Evolutionary conservation across 2,329 filamentous ascomycete genomes (phyloP), one percentile per base, ranked within the genome.

Genomic region (Metarhizium anisopliae): DNA sequence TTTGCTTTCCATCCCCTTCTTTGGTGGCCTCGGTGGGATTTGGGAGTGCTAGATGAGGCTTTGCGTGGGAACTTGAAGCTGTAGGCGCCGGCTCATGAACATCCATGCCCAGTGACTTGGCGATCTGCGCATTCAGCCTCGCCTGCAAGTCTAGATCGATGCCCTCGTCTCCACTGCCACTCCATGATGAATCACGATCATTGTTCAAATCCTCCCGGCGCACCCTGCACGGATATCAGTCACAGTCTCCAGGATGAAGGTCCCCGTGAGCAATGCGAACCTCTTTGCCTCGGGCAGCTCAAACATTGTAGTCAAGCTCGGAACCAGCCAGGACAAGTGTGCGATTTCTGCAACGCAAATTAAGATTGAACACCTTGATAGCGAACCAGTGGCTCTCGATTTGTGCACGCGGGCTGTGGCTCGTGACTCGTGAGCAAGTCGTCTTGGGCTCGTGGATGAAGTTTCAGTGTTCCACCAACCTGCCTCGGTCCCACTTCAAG

Each of bases 191-290:
- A 13, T 60, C 61, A 50, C 66, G 67, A 11, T 73, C 73, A 50
- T 66, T 69, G 56, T 73, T 72, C 20, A 85, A 68, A 43, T 84
- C 80, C 59, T 79, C 74, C 55, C 82, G 75, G 35, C 81, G 76
- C 54, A 85, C 77, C 59, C 82, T 82, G 55, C 10, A 16, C 32
- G 7, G 3, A 30, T n/a, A 30, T 25, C 7, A 20, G n/a, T 50
- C 29, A 13, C 20, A 20, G 35, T 18, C 11, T 10, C 14, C 2
- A 47, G 14, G 20, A n/a, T 18, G 20, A 8, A 18, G 20, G 25
- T 18, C 13, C 5, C n/a, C 7, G 35, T 8, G 36, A 30, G 16
- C 6, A 8, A 4, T 10, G 30, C 59, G 42, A 51, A 69, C 68
- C 68, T 66, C 56, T 70, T 71, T 38, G 67, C 68, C 38, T 64